Evolutionary conservation across 148 eudicot species (phyloP).

Genomic region (Chenopodium suecicum): DNA sequence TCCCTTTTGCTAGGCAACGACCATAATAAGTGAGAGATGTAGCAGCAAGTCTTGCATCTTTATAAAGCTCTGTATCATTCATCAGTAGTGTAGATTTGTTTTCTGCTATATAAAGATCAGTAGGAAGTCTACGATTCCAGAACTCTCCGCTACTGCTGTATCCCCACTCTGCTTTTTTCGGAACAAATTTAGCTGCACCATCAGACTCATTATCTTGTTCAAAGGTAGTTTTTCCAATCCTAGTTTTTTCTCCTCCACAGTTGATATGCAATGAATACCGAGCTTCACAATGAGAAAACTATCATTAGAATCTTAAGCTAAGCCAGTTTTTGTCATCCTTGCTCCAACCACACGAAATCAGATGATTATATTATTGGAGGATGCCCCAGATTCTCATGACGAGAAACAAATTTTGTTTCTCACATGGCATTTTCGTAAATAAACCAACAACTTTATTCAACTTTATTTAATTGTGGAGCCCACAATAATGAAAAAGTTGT

Average conservation of each 20-base stretch:
- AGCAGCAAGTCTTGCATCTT: slow-evolving; percentile 52
- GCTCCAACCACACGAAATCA: no score
- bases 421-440: no score
- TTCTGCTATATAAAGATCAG: slow-evolving; percentile 16
- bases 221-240: slow-evolving; percentile 33
- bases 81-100: slow-evolving; percentile 28
- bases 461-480: no score
- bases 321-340: no score
- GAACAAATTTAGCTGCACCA: slow-evolving; percentile 38
- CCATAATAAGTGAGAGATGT: slow-evolving; percentile 61
- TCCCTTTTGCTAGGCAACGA: slow-evolving; percentile 57
- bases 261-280: slow-evolving; percentile 48
- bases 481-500: no score
- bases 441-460: no score
- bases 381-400: no score
- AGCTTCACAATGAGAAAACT: slow-evolving; percentile 26
- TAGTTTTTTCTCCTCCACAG: slow-evolving; percentile 44
- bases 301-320: no score
- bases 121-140: slow-evolving; percentile 5
- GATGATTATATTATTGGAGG: no score
- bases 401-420: no score
- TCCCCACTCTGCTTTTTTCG: slow-evolving; percentile 40
- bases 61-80: slow-evolving; percentile 36
- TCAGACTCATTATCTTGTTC: slow-evolving; percentile 37
- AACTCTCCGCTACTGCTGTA: slow-evolving; percentile 52